Percentiles rank a stretch among this genome's conserved stretches.
phyloP scores from a whole-genome alignment of 352 stramenopile species.

The Globisporangium paroecandrum region DNA sequence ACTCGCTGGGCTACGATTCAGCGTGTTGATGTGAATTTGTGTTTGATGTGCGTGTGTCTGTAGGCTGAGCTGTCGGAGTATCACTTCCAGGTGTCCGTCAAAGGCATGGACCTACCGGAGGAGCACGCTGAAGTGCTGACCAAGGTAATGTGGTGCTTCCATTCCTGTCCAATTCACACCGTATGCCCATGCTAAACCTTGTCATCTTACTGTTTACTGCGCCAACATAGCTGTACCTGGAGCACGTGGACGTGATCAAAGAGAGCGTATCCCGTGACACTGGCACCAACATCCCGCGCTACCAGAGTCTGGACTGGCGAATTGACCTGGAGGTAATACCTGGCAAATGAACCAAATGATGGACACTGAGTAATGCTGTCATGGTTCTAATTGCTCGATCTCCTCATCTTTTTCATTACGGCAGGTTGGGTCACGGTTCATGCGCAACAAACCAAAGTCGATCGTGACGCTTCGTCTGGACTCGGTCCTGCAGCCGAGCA shows the following conservation, averaged over 20 bases:
- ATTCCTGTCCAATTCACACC: background rate
- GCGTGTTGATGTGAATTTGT: background rate
- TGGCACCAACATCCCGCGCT: constrained; percentile 44
- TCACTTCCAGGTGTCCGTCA: constrained; percentile 41
- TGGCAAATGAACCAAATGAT: background rate
- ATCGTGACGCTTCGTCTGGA: constrained; percentile 68
- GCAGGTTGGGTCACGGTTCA: constrained; percentile 62
- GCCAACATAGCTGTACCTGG: constrained; percentile 38
- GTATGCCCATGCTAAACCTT: background rate
- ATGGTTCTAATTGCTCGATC: background rate
- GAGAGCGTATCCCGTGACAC: constrained; percentile 39
- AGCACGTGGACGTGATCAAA: constrained; percentile 50
- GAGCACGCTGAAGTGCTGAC: constrained; percentile 43
- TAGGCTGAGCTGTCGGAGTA: constrained; percentile 45
- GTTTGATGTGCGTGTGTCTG: background rate
- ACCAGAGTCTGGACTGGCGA: constrained; percentile 72
- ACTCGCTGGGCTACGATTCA: background rate
- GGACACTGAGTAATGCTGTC: background rate
- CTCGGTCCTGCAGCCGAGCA: constrained; percentile 27
- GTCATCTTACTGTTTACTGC: background rate
- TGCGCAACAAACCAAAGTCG: constrained; percentile 55
- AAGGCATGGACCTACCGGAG: constrained; percentile 38
- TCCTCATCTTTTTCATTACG: background rate
- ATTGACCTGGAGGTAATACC: constrained; percentile 73
- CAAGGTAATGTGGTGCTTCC: constrained; percentile 25